Evolutionary conservation across 352 stramenopile genomes (phyloP).

Genomic region (Phytopythium kandeliae): DNA sequence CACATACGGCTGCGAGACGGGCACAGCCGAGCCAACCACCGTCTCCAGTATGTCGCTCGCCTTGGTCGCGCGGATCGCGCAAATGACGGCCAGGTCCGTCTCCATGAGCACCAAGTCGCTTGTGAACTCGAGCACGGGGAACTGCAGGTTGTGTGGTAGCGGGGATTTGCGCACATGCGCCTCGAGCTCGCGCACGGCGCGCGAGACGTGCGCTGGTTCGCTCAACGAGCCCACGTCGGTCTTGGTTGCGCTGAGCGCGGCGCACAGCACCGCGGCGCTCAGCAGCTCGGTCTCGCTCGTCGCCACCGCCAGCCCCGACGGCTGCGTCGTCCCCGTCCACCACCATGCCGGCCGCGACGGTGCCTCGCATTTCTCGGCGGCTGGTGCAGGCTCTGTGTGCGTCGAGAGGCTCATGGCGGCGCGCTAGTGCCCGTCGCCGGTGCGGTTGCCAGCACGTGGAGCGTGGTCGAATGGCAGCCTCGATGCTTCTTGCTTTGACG

Average conservation of each 20-base stretch:
- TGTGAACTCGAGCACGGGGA: slow-evolving; percentile 43
- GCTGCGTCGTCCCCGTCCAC: slow-evolving; percentile 14
- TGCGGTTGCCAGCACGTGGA: no score
- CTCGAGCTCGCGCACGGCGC: slow-evolving; percentile 35
- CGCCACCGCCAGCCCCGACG: slow-evolving; percentile 10
- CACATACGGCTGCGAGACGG: slow-evolving; percentile 55
- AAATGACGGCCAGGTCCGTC: slow-evolving; percentile 53
- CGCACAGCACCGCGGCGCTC: slow-evolving; percentile 66
- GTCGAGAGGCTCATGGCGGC: slow-evolving; percentile 3
- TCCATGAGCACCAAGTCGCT: slow-evolving; percentile 54
- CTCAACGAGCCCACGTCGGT: slow-evolving; percentile 5
- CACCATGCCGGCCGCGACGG: slow-evolving; percentile 15
- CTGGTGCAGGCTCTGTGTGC: background rate
- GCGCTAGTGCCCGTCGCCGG: no score
- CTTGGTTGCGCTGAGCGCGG: slow-evolving; percentile 35
- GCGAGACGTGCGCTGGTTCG: slow-evolving; percentile 8
- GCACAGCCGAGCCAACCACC: slow-evolving; percentile 57
- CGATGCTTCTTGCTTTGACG: no score
- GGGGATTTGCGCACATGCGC: slow-evolving; percentile 51
- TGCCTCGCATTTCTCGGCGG: background rate
- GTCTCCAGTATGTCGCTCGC: slow-evolving; percentile 59
- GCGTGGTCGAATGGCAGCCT: no score
- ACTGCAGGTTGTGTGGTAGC: slow-evolving; percentile 48
- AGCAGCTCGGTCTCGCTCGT: slow-evolving; percentile 59
- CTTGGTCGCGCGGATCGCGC: slow-evolving; percentile 51